Percentiles rank a stretch among this genome's conserved stretches.
phyloP scores from a whole-genome alignment of 345 rosid genomes.

The Murraya paniculata region DNA sequence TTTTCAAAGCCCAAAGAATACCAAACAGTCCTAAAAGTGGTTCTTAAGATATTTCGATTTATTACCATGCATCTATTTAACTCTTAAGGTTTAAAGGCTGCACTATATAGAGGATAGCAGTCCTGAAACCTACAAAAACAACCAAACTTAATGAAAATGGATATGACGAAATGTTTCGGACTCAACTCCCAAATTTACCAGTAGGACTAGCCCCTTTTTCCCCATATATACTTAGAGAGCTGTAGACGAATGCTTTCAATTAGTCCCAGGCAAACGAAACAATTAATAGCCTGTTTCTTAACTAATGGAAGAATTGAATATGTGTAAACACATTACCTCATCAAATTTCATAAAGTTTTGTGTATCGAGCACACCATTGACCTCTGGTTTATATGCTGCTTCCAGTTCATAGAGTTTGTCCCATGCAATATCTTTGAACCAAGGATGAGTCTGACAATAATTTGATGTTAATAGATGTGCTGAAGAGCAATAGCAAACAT shows the following conservation, averaged over 20 bases:
- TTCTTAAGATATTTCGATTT: not conserved
- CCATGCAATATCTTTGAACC: constrained; percentile 89
- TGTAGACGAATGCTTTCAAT: not conserved
- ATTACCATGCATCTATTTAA: not conserved
- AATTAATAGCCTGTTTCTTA: not conserved
- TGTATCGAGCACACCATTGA: constrained; percentile 82
- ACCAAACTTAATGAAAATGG: not conserved
- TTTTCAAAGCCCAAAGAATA: no score
- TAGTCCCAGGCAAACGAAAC: not conserved
- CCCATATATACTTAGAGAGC: not conserved
- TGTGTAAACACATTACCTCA: constrained; percentile 50
- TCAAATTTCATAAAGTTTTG: constrained; percentile 91
- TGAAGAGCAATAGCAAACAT: not conserved
- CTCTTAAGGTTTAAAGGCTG: not conserved
- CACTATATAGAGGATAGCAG: not conserved
- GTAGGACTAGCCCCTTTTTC: not conserved
- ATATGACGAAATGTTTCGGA: not conserved
- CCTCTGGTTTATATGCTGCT: constrained; percentile 89
- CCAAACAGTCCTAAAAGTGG: not conserved
- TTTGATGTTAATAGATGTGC: constrained; percentile 17
- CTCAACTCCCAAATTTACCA: not conserved
- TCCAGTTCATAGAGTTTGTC: constrained; percentile 76
- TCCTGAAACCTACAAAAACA: not conserved
- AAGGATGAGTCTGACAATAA: constrained; percentile 71
- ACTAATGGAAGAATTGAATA: not conserved